phyloP scores from a whole-genome alignment of 176 grass and related monocot species.

The Thinopyrum elongatum region DNA sequence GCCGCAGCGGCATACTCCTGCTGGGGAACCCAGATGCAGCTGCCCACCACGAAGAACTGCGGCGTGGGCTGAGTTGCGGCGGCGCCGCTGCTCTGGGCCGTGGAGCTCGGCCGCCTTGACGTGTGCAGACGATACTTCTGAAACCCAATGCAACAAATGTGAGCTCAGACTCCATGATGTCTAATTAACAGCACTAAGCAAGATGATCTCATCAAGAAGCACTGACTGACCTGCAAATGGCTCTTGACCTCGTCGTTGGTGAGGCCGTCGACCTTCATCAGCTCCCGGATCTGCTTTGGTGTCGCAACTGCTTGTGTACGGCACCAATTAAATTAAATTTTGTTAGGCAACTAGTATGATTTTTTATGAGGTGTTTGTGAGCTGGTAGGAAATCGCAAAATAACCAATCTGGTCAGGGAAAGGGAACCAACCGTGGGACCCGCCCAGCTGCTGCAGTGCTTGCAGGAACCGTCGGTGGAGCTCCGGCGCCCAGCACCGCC shows the following conservation, averaged over 20 bases:
- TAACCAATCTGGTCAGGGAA: not conserved
- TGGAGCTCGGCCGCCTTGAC: constrained; percentile 45
- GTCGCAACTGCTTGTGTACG: constrained; percentile 44
- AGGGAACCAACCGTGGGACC: constrained; percentile 60
- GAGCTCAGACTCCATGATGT: not conserved
- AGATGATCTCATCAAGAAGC: not conserved
- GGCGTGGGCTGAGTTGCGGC: not conserved
- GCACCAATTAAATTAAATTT: not conserved
- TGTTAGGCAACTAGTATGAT: not conserved
- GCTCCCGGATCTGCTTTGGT: constrained; percentile 72
- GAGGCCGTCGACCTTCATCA: constrained; percentile 65
- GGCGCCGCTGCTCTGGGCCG: constrained; percentile 25
- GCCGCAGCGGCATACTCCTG: constrained; percentile 28
- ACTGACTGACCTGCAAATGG: constrained; percentile 57
- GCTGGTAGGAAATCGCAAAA: constrained; percentile 11
- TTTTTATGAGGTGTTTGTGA: not conserved
- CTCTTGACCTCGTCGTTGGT: constrained; percentile 72
- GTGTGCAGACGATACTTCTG: constrained; percentile 73
- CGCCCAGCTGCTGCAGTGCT: constrained; percentile 77
- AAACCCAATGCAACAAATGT: not conserved
- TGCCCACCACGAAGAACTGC: constrained; percentile 56
- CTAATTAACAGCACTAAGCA: not conserved
- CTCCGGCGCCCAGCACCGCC: constrained; percentile 85
- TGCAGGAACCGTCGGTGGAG: constrained; percentile 80
- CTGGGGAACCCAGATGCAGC: constrained; percentile 48